Conservation (phyloP, 2,329 filamentous ascomycete species). For the Trichothecium roseum region DNA sequence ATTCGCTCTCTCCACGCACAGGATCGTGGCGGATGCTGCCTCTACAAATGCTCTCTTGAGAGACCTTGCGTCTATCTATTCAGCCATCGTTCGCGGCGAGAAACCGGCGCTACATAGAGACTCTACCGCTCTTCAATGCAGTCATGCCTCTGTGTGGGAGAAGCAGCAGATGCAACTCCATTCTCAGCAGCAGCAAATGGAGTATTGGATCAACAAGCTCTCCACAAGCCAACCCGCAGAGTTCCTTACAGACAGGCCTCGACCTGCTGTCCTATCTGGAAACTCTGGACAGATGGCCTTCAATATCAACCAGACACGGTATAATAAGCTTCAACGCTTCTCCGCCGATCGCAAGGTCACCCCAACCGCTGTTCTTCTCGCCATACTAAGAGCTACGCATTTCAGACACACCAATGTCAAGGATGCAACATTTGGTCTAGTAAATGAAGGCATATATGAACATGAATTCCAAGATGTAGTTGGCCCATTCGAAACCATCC, state of each 20-base stretch:
- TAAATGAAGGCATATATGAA: background rate
- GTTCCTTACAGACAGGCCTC: constrained; percentile 5
- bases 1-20: constrained; percentile 16
- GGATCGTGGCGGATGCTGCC: constrained; percentile 17
- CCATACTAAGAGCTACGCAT: background rate
- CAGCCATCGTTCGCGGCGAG: constrained; percentile 4
- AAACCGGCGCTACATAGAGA: constrained; percentile 7
- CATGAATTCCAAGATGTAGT: constrained; percentile 1
- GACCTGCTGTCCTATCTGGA: constrained; percentile 5
- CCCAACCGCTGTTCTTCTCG: background rate
- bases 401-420: background rate
- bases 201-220: constrained; percentile 10
- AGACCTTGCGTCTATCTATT: constrained; percentile 12
- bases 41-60: constrained; percentile 12
- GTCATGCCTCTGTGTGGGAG: constrained; percentile 12
- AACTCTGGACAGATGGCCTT: background rate
- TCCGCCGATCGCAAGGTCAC: too few species aligned
- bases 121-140: constrained; percentile 13
- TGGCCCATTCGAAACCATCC: constrained; percentile 2
- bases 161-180: constrained; percentile 4
- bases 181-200: constrained; percentile 8
- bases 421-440: background rate
- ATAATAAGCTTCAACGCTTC: too few species aligned
- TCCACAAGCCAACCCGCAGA: constrained; percentile 6
- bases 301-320: too few species aligned